These are phyloP conservation scores for Populus pruinosa DNA, from an alignment of 345 rosid species.

Conservation along the genomic window DNA sequence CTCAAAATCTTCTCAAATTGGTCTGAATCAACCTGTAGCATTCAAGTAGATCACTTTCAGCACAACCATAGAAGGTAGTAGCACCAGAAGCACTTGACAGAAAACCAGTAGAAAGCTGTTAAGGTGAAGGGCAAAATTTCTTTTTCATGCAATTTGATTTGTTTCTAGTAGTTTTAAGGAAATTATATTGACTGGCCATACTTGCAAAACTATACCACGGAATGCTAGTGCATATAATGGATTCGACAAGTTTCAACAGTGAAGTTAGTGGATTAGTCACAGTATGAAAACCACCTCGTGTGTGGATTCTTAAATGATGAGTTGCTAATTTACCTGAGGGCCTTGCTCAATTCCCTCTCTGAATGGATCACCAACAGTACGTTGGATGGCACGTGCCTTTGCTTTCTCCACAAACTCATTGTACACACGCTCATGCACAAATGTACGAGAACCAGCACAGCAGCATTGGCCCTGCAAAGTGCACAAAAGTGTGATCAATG, in stretches of 20 bases:
- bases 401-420: constrained; percentile 91
- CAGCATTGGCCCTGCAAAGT: constrained; percentile 87
- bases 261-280: no score
- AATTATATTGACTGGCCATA: no score
- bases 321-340: constrained; percentile 63
- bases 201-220: no score
- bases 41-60: not conserved
- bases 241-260: no score
- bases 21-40: constrained; percentile 56
- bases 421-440: constrained; percentile 72
- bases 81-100: not conserved
- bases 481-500: not conserved
- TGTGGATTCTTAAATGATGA: not conserved
- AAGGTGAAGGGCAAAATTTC: not conserved
- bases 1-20: constrained; percentile 69
- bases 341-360: constrained; percentile 82
- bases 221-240: no score
- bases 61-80: not conserved
- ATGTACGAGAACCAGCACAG: constrained; percentile 94
- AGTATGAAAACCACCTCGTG: not conserved
- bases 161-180: no score
- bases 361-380: constrained; percentile 87
- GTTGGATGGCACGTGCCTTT: constrained; percentile 62
- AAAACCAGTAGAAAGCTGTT: no score
- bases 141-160: no score